Conservation (phyloP, 2,329 filamentous ascomycete genomes). For the Colletotrichum limetticola region DNA sequence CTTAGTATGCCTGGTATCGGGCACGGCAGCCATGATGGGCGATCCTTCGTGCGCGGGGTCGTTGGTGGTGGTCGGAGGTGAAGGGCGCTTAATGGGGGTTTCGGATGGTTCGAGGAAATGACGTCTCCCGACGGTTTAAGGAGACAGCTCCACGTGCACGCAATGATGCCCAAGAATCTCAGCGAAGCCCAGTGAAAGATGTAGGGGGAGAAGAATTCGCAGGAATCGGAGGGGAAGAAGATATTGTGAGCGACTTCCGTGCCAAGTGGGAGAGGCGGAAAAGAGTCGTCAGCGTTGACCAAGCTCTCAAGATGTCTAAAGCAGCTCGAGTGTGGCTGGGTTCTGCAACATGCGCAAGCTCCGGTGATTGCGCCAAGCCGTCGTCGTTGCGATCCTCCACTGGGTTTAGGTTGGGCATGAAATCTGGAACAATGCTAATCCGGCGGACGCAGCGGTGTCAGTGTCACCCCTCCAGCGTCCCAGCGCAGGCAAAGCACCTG, state of each 20-base stretch:
- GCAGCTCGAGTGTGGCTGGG: conserved; percentile 34
- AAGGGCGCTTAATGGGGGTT: neutral
- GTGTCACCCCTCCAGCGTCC: conserved; percentile 3
- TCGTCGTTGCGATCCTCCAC: conserved; percentile 20
- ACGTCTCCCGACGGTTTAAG: conserved; percentile 23
- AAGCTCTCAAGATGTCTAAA: conserved; percentile 28
- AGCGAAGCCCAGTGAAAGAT: neutral
- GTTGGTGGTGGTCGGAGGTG: conserved; percentile 16
- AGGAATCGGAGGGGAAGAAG: conserved; percentile 4
- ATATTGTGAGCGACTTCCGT: conserved; percentile 16
- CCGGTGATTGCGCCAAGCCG: conserved; percentile 32
- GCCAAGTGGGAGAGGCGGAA: conserved; percentile 29
- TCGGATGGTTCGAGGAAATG: conserved; percentile 29
- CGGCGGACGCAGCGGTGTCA: conserved; percentile 19
- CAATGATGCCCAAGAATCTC: conserved; percentile 6
- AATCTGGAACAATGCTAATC: conserved; percentile 34
- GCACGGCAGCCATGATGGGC: conserved; percentile 34
- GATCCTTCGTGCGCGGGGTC: conserved; percentile 14
- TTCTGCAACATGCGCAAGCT: conserved; percentile 36
- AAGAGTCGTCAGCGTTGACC: conserved; percentile 35
- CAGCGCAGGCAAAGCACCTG: conserved; percentile 8
- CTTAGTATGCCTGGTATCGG: conserved; percentile 36
- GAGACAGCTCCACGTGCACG: conserved; percentile 26
- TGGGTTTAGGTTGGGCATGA: conserved; percentile 21
- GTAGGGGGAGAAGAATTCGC: neutral